Conservation (phyloP, 768 basidiomycete genomes). For the Trametes maxima region DNA sequence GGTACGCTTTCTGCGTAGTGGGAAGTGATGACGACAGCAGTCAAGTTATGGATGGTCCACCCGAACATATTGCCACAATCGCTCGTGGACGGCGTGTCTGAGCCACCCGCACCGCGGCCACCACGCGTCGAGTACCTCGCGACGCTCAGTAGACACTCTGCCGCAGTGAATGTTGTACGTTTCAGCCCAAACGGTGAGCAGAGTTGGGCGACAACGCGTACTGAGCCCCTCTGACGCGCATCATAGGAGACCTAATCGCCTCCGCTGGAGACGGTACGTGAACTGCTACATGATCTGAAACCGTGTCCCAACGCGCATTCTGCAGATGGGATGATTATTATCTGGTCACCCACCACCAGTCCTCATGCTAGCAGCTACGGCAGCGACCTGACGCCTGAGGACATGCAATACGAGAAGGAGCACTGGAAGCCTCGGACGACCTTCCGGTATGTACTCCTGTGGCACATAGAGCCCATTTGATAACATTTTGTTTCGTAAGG, state of each 20-base stretch:
- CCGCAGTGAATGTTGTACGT: slow-evolving; percentile 93
- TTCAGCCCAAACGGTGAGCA: slow-evolving; percentile 90
- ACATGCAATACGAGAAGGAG: slow-evolving; percentile 89
- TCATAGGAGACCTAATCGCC: slow-evolving; percentile 83
- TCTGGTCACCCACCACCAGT: slow-evolving; percentile 85
- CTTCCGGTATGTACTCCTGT: slow-evolving; percentile 57
- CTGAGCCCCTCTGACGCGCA: slow-evolving; percentile 4
- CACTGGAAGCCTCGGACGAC: slow-evolving; percentile 91
- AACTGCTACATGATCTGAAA: slow-evolving; percentile 1
- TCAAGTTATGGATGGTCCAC: slow-evolving; percentile 90
- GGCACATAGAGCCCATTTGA: not conserved
- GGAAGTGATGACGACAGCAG: not conserved
- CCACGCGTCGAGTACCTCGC: slow-evolving; percentile 97
- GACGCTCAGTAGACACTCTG: slow-evolving; percentile 90
- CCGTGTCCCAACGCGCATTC: not conserved
- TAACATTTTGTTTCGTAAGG: slow-evolving; percentile 42
- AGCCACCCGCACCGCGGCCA: slow-evolving; percentile 47
- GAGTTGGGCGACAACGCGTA: not conserved
- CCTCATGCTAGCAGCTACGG: slow-evolving; percentile 77
- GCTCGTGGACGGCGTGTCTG: slow-evolving; percentile 46
- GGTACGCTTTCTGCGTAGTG: not conserved
- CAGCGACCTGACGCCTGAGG: slow-evolving; percentile 77
- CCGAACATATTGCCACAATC: slow-evolving; percentile 81
- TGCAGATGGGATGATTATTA: slow-evolving; percentile 94
- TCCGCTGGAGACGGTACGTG: slow-evolving; percentile 94